Base-by-base conservation (phyloP, 305 asterid species). In the Andrographis paniculata region DNA sequence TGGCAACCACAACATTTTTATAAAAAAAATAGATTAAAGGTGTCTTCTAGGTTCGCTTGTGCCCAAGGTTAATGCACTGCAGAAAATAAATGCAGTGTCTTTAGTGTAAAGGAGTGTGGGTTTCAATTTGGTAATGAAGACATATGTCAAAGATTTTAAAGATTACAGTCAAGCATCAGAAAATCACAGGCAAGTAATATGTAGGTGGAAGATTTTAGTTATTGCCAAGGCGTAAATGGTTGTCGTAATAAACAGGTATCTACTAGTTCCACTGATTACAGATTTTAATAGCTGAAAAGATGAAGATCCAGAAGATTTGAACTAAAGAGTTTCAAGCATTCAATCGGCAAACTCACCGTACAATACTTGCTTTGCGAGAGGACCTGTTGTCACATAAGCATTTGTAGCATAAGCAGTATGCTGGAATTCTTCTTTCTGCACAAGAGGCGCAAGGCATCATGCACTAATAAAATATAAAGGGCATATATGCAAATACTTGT, bases 361-460 rank as follows among this genome's bases (percentile, higher is more conserved):
- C 68, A 78, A 64, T 42, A 89, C 85, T 80, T 76, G 81, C 57
- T 72, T 85, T 13, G 79, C 92, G 53, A 82, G 70, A 31, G 87
- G 91, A 59, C 98, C 98, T 27, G 70, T 51, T 14, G 94, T 76
- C 48, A 85, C 82, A 69, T 89, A 89, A 42, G 98, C 94, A 76
- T 85, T 89, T 36, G 98, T 89, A 37, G 95, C 45, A 66, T 77
- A 89, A 23, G 95, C 88, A 58, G 94, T 89, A 67, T 89, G 98
- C 79, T 85, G 95, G 58, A 76, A 89, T 69, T 89, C 95, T 79
- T 89, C 98, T 82, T 89, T 85, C 98, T 89, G 93, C 58, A 67
- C 17, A 49, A 46, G 50, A 48, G 40, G 35, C 46, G 54, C 49
- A 48, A 39, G 35, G 4, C 21, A 44, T 42, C 38, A 51, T 9